Percentiles rank a stretch among this genome's conserved stretches.
Conservation (phyloP, 2,329 filamentous ascomycete genomes). For the Fusarium citri region DNA sequence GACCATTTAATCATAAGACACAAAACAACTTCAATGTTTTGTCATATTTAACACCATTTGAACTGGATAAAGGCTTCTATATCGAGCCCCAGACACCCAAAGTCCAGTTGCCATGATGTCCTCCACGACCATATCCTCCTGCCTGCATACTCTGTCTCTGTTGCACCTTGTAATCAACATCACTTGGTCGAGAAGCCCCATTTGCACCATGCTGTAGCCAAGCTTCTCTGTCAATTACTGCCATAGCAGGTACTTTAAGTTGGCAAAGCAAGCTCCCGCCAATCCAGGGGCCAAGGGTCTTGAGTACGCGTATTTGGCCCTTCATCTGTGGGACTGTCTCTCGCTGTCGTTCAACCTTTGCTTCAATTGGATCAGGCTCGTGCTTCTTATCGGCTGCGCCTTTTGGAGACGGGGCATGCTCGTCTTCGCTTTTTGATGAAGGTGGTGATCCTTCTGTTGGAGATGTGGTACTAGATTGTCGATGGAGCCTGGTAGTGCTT, state of each 20-base stretch:
- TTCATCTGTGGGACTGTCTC: conserved; percentile 58
- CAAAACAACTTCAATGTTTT: background rate
- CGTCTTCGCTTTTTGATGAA: conserved; percentile 42
- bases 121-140: conserved; percentile 58
- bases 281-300: conserved; percentile 78
- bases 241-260: conserved; percentile 75
- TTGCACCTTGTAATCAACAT: conserved; percentile 68
- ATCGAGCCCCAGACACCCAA: conserved; percentile 70
- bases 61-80: conserved; percentile 40
- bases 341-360: conserved; percentile 52
- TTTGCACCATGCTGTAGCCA: conserved; percentile 75
- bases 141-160: conserved; percentile 74
- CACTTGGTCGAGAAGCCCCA: conserved; percentile 69
- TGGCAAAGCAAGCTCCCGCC: conserved; percentile 78
- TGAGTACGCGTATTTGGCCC: conserved; percentile 72
- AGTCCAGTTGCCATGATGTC: conserved; percentile 67
- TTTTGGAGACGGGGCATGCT: conserved; percentile 32
- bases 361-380: conserved; percentile 51
- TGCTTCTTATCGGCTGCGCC: conserved; percentile 43
- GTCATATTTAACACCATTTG: conserved; percentile 13
- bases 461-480: conserved; percentile 44
- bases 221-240: conserved; percentile 76
- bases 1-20: background rate
- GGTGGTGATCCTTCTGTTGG: conserved; percentile 39
- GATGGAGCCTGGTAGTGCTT: conserved; percentile 57